A percentile compares a stretch with the other conserved stretches of the same genome.
These are phyloP conservation scores for Cytospora schulzeri DNA, from an alignment of 2,329 filamentous ascomycete species.

Conservation along the genomic window DNA sequence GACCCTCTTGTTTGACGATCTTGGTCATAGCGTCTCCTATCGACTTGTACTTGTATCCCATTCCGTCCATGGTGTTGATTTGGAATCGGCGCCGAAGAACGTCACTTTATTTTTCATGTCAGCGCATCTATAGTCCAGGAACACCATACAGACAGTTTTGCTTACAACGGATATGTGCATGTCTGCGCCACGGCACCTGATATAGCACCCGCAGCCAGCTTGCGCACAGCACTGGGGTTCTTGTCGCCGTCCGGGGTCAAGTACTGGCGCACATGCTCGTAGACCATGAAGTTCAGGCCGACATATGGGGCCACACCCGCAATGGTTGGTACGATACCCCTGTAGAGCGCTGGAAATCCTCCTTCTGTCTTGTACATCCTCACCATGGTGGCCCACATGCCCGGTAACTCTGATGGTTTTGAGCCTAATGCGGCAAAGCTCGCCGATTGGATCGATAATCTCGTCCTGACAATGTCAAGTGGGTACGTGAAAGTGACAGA, in stretches of 20 bases:
- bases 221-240: constrained; percentile 77
- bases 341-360: constrained; percentile 81
- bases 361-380: constrained; percentile 92
- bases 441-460: constrained; percentile 95
- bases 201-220: constrained; percentile 85
- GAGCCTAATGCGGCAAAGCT: constrained; percentile 79
- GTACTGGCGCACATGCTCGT: constrained; percentile 82
- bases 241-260: constrained; percentile 86
- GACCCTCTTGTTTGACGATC: constrained; percentile 82
- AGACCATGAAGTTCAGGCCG: constrained; percentile 97
- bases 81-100: constrained; percentile 93
- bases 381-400: constrained; percentile 85
- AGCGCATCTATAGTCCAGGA: constrained; percentile 29
- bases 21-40: constrained; percentile 80
- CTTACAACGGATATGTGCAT: constrained; percentile 97
- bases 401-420: constrained; percentile 70
- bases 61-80: constrained; percentile 98
- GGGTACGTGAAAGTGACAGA: constrained; percentile 95
- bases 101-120: constrained; percentile 57
- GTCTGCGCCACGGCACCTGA: constrained; percentile 97
- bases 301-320: constrained; percentile 97
- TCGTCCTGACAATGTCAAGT: constrained; percentile 94
- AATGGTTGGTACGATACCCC: constrained; percentile 90
- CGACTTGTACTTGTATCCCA: constrained; percentile 93
- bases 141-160: constrained; percentile 27